These are phyloP conservation scores for Rhizopogon vinicolor DNA, from an alignment of 768 basidiomycete species.

Conservation along the genomic window DNA sequence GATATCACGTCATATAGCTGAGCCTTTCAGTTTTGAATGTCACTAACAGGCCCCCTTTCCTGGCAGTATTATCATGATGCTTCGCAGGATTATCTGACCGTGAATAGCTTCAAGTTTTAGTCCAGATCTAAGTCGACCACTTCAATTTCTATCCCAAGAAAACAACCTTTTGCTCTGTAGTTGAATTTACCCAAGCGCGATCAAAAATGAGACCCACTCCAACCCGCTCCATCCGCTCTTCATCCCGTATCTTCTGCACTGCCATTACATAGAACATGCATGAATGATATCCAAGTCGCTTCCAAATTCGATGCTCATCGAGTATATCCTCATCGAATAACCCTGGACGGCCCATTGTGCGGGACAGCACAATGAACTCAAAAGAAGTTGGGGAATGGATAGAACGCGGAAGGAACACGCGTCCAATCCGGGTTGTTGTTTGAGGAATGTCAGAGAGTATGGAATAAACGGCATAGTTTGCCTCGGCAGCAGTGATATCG, in stretches of 20 bases:
- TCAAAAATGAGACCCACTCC: constrained; percentile 16
- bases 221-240: constrained; percentile 13
- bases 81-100: too few species aligned
- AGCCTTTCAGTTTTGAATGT: too few species aligned
- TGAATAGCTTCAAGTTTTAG: too few species aligned
- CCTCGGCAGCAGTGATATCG: not conserved
- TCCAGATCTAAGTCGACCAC: too few species aligned
- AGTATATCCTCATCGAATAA: constrained; percentile 8
- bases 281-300: constrained; percentile 9
- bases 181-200: constrained; percentile 10
- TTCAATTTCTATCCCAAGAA: not conserved
- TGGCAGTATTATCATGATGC: too few species aligned
- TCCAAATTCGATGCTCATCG: not conserved
- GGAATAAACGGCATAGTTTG: constrained; percentile 7
- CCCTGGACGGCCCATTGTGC: not conserved
- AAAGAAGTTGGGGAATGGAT: constrained; percentile 5
- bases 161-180: not conserved
- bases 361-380: constrained; percentile 18
- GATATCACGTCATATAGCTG: too few species aligned
- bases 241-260: constrained; percentile 1
- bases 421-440: constrained; percentile 1
- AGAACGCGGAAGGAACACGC: constrained; percentile 11
- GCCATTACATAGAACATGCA: constrained; percentile 18
- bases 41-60: too few species aligned
- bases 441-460: constrained; percentile 1